Evolutionary conservation across 257 asterid genomes (phyloP), one percentile per base, ranked within the genome.

Genomic region (Sherardia arvensis): DNA sequence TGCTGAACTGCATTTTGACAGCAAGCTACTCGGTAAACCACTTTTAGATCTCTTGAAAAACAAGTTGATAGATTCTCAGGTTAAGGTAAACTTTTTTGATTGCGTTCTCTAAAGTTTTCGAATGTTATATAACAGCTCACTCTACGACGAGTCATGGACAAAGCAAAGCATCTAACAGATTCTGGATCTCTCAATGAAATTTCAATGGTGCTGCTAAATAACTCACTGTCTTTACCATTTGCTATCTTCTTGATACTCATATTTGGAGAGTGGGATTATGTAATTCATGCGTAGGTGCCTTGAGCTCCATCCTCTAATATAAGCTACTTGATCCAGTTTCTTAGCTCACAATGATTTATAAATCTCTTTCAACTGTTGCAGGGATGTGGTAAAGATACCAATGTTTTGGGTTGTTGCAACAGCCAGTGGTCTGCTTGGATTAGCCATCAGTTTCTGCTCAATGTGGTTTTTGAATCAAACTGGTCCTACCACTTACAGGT

Each of bases 401-500:
- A 80, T 71, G 74, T 80, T 80, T 67, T 80, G 85, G 85, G 69
- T 72, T 51, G 76, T 78, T 36, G 80, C 85, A 22, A 76, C 85
- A 48, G 85, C 80, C 2, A 80, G 85, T 40, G 85, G 85, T 38
- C 65, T 80, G 55, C 74, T 80, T 62, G 85, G 85, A 4, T 76
- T 80, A 17, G 78, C 85, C 74, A 74, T 80, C 60, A 80, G 85
- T 76, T 80, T 80, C 77, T 71, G 80, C 33, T 77, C 85, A 9
- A 77, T 80, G 78, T 80, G 85, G 85, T 80, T 80, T 62, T 69
- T 80, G 65, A 64, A 70, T 68, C 82, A 80, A 70, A 77, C 85
- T 33, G 68, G 82, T 38, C 85, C 85, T 54, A 80, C 85, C 29
- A 80, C 85, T 51, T 80, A 80, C 76, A 80, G 85, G 85, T 74